A percentile compares a stretch with the other conserved stretches of the same genome.
Conservation (phyloP, 106 monocot species). For the Vanilla planifolia region DNA sequence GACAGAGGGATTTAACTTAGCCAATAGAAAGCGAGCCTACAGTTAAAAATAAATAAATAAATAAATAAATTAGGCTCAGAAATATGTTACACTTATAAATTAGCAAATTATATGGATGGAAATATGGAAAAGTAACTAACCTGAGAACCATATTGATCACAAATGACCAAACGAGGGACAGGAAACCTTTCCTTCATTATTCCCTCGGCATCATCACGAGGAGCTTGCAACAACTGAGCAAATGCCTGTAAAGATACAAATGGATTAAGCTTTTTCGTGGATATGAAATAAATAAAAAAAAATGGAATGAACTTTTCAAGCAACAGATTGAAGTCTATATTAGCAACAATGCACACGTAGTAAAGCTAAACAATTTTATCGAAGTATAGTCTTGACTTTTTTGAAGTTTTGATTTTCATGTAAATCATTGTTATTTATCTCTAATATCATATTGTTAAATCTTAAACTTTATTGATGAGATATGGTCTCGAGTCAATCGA, state of each 20-base stretch:
- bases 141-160: conserved; percentile 99
- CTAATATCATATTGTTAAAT: too few species aligned
- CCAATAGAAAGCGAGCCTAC: conserved; percentile 77
- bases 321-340: too few species aligned
- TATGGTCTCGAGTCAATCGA: too few species aligned
- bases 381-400: too few species aligned
- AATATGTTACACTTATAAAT: too few species aligned
- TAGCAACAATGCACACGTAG: too few species aligned
- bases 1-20: conserved; percentile 77
- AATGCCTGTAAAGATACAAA: conserved; percentile 44
- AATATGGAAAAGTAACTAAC: conserved; percentile 23
- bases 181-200: conserved; percentile 90
- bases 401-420: too few species aligned
- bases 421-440: too few species aligned
- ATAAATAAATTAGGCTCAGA: neutral
- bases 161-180: conserved; percentile 88
- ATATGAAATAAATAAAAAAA: neutral
- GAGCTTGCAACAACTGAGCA: conserved; percentile 77
- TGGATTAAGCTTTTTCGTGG: neutral
- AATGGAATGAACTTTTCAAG: too few species aligned
- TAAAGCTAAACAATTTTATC: too few species aligned
- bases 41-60: conserved; percentile 5
- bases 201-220: conserved; percentile 75
- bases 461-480: too few species aligned
- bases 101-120: too few species aligned